Evolutionary conservation across 208 protist species (phyloP), one percentile per base, ranked within the genome.

Genomic region (Leishmania amazonensis): DNA sequence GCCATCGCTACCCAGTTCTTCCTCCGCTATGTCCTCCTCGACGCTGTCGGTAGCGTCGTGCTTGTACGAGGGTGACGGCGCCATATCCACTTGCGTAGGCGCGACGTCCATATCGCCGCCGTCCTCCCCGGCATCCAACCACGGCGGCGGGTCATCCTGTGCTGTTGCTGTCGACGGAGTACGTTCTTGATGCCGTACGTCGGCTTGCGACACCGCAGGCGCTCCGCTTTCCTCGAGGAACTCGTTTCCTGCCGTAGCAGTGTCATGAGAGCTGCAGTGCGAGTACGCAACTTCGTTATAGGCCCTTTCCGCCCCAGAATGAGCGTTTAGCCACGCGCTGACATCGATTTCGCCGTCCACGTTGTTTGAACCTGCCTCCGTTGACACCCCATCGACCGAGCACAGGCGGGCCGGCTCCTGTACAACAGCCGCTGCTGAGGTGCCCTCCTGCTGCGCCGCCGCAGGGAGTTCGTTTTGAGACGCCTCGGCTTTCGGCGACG

Each of bases 121-220:
- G 5, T 71, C 53, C 4, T 28, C 40, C 1, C 54, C 75, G 9
- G 71, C 65, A n/a, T 35, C 53, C 60, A 84, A 57, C 86, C 81
- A 88, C 31, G 80, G 79, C 1, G 85, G 85, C 7, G 81, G 62
- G 21, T 84, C 86, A 40, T 73, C 28, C 31, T 71, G 21, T n/a
- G 38, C 42, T 40, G 51, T 3, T 35, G 53, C 28, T 35, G 19
- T 40, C n/a, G 38, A 17, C 21, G 73, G 35, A 38, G 53, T 4
- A 21, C 53, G 57, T 0, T 76, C 79, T 53, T 87, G 47, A 9
- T 64, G 49, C 77, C 57, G 62, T 5, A 53, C 80, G 28, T 85
- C 81, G 28, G 54, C 54, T n/a, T 73, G 73, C 51, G 70, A n/a
- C 17, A 75, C 62, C 53, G 76, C 77, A 28, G 82, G 72, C 60